A percentile compares a stretch with the other conserved stretches of the same genome.
Conservation (phyloP, 208 protist genomes). For the Blastocrithidia nonstop region DNA sequence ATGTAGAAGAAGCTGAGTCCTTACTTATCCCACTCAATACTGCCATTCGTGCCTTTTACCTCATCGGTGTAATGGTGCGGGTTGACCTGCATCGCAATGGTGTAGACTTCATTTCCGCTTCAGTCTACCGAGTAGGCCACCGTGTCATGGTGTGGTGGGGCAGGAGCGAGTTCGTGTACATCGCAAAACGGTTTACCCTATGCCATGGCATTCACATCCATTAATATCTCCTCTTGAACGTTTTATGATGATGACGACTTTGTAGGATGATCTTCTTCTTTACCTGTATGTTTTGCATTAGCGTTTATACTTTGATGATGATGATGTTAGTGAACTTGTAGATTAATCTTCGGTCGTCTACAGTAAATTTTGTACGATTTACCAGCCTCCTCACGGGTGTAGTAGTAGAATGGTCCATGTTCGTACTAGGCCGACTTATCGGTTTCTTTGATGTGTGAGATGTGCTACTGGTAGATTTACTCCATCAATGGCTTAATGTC, state of each 20-base stretch:
- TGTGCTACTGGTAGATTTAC: slow-evolving; percentile 67
- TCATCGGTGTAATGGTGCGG: slow-evolving; percentile 15
- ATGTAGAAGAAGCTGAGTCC: slow-evolving; percentile 66
- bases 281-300: too few species aligned
- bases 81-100: slow-evolving; percentile 34
- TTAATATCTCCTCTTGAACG: slow-evolving; percentile 50
- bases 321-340: too few species aligned
- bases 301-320: too few species aligned
- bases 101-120: slow-evolving; percentile 74
- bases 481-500: slow-evolving; percentile 41
- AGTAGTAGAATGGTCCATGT: slow-evolving; percentile 61
- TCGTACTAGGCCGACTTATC: slow-evolving; percentile 59
- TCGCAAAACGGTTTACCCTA: slow-evolving; percentile 72
- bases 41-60: slow-evolving; percentile 55
- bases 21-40: slow-evolving; percentile 52
- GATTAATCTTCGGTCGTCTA: slow-evolving; percentile 45
- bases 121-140: slow-evolving; percentile 77
- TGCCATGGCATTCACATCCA: slow-evolving; percentile 73
- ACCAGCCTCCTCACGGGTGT: slow-evolving; percentile 64
- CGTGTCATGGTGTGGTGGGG: slow-evolving; percentile 37
- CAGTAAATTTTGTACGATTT: slow-evolving; percentile 82
- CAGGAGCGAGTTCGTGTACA: slow-evolving; percentile 29
- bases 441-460: slow-evolving; percentile 77
- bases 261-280: too few species aligned
- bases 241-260: too few species aligned